phyloP scores from a whole-genome alignment of 805 yeast species.

The Cyberlindnera nakhonratchasimensis region DNA sequence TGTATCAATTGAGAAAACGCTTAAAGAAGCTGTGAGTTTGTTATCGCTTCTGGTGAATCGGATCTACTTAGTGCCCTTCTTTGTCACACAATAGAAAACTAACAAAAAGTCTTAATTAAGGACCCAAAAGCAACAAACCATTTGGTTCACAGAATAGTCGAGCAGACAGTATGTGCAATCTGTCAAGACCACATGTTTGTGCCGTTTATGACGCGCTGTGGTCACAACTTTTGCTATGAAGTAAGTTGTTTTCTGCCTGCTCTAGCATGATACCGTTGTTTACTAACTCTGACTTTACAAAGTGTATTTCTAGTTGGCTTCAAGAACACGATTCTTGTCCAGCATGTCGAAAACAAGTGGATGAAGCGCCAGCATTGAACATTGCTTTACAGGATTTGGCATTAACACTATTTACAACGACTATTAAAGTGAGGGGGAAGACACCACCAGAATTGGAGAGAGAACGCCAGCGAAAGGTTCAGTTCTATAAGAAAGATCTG shows the following conservation, averaged over 20 bases:
- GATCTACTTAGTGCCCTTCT: too few relatives aligned
- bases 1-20: slow-evolving; percentile 16
- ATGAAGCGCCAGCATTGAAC: slow-evolving; percentile 50
- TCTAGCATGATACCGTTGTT: not conserved
- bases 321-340: slow-evolving; percentile 60
- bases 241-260: slow-evolving; percentile 6
- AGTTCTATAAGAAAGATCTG: slow-evolving; percentile 39
- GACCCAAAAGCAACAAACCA: slow-evolving; percentile 12
- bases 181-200: slow-evolving; percentile 68
- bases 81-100: slow-evolving; percentile 3
- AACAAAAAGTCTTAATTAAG: slow-evolving; percentile 5
- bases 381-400: slow-evolving; percentile 47
- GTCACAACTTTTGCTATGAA: slow-evolving; percentile 71
- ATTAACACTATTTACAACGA: slow-evolving; percentile 37
- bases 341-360: slow-evolving; percentile 52
- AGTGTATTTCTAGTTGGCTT: slow-evolving; percentile 62
- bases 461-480: slow-evolving; percentile 29
- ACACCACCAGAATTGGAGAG: slow-evolving; percentile 24
- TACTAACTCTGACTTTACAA: slow-evolving; percentile 8
- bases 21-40: slow-evolving; percentile 18
- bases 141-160: slow-evolving; percentile 25
- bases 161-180: slow-evolving; percentile 47
- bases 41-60: not conserved
- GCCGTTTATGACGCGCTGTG: slow-evolving; percentile 64
- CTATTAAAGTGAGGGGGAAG: not conserved